These are phyloP conservation scores for Aquilaria agallochum DNA, from an alignment of 441 rosid species.

Conservation along the genomic window DNA sequence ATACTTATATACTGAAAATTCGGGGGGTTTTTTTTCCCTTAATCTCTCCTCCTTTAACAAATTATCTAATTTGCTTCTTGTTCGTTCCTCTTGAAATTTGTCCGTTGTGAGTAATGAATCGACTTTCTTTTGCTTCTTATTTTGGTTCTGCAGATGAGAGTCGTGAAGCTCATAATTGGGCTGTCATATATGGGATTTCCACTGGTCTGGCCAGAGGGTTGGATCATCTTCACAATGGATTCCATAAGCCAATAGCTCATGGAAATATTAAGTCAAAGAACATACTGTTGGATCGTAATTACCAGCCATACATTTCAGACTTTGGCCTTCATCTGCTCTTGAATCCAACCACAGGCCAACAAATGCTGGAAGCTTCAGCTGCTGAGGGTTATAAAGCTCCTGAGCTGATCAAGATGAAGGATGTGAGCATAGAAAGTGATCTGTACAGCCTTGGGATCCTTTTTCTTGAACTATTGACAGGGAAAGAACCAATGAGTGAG, in stretches of 20 bases:
- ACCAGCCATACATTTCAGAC: conserved; percentile 60
- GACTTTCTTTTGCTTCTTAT: background rate
- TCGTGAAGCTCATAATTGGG: conserved; percentile 56
- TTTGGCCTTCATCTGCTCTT: conserved; percentile 68
- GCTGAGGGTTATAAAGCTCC: conserved; percentile 87
- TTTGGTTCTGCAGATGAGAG: conserved; percentile 44
- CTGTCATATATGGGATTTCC: conserved; percentile 47
- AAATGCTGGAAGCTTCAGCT: conserved; percentile 70
- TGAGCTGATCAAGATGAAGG: conserved; percentile 84
- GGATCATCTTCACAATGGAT: conserved; percentile 71
- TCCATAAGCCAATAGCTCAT: conserved; percentile 55
- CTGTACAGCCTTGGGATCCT: conserved; percentile 73
- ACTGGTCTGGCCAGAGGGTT: conserved; percentile 63
- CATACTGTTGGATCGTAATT: conserved; percentile 50
- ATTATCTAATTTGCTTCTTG: background rate
- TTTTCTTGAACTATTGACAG: conserved; percentile 76
- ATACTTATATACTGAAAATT: too few species aligned
- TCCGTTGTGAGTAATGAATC: background rate
- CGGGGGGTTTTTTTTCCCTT: background rate
- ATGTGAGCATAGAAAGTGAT: conserved; percentile 64
- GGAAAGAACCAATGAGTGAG: conserved; percentile 63
- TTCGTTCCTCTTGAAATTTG: background rate
- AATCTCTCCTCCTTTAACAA: conserved; percentile 1
- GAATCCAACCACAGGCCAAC: conserved; percentile 61
- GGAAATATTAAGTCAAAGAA: conserved; percentile 90